Evolutionary conservation across 2,329 filamentous ascomycete species (phyloP).

Genomic region (Fusarium tupiense): DNA sequence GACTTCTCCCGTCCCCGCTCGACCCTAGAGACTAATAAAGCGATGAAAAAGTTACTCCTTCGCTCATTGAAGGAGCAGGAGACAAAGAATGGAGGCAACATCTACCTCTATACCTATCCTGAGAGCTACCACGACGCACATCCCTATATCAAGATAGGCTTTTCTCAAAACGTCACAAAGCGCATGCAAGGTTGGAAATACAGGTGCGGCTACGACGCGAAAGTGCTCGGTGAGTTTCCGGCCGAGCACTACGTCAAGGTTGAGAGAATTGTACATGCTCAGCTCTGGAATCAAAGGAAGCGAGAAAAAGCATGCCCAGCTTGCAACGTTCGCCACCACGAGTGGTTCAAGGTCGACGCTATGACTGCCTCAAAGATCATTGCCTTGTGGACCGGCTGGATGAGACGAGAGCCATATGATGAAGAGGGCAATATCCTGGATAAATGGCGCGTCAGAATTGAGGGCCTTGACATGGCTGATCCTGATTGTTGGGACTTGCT

Average conservation of each 20-base stretch:
- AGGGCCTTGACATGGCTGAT: constrained; percentile 39
- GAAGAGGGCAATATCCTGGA: constrained; percentile 35
- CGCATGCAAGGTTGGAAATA: constrained; percentile 41
- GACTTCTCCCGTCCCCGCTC: constrained; percentile 13
- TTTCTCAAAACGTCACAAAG: constrained; percentile 22
- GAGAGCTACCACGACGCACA: constrained; percentile 18
- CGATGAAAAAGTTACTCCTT: constrained; percentile 25
- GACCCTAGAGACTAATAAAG: constrained; percentile 23
- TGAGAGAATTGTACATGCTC: constrained; percentile 45
- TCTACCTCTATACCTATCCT: constrained; percentile 43
- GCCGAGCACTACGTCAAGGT: constrained; percentile 40
- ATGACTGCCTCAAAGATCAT: constrained; percentile 27
- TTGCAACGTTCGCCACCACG: constrained; percentile 37
- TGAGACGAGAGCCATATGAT: constrained; percentile 42
- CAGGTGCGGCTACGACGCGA: constrained; percentile 41
- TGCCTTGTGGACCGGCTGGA: constrained; percentile 44
- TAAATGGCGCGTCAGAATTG: constrained; percentile 37
- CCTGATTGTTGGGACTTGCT: constrained; percentile 42
- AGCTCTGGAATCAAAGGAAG: constrained; percentile 40
- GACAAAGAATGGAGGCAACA: constrained; percentile 14
- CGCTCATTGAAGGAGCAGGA: neutral
- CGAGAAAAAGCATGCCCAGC: constrained; percentile 37
- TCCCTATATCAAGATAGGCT: constrained; percentile 47
- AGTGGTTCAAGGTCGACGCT: constrained; percentile 44
- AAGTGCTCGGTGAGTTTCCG: constrained; percentile 15